Evolutionary conservation across 83 land plant genomes (phyloP).

Genomic region (Larix sibirica): DNA sequence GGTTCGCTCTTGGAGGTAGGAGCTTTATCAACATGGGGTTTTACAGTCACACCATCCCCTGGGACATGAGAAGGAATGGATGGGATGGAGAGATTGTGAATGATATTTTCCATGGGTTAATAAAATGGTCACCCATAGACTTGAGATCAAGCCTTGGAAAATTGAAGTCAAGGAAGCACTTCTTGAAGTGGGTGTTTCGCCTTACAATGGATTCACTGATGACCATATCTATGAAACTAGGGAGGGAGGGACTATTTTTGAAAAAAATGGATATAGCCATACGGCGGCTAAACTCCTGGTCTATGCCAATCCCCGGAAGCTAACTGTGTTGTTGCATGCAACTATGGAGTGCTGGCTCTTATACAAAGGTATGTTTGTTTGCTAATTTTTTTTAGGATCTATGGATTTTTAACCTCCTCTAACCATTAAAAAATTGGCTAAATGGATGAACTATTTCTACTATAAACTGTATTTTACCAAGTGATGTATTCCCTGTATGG

Average conservation of each 20-base stretch:
- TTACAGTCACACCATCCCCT: constrained; percentile 73
- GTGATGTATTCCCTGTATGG: neutral
- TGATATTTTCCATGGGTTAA: constrained; percentile 70
- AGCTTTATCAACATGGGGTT: constrained; percentile 91
- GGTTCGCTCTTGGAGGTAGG: constrained; percentile 79
- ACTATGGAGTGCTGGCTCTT: constrained; percentile 62
- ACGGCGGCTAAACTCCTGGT: constrained; percentile 65
- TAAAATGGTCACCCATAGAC: constrained; percentile 37
- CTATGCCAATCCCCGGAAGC: constrained; percentile 53
- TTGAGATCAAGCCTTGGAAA: constrained; percentile 32
- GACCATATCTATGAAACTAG: constrained; percentile 66
- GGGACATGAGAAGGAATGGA: constrained; percentile 45
- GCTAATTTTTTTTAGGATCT: neutral
- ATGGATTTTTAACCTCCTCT: neutral
- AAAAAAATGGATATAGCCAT: constrained; percentile 49
- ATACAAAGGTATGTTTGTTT: constrained; percentile 12
- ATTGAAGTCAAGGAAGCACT: constrained; percentile 25
- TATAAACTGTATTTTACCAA: no score
- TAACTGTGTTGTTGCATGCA: constrained; percentile 66
- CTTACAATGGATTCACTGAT: constrained; percentile 58
- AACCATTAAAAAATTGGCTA: neutral
- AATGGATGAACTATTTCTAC: neutral
- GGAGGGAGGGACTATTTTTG: constrained; percentile 65
- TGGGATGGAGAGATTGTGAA: constrained; percentile 70
- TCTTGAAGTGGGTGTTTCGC: constrained; percentile 40